These are phyloP conservation scores for Nicotiana sylvestris DNA, from an alignment of 257 asterid genomes.

Conservation along the genomic window DNA sequence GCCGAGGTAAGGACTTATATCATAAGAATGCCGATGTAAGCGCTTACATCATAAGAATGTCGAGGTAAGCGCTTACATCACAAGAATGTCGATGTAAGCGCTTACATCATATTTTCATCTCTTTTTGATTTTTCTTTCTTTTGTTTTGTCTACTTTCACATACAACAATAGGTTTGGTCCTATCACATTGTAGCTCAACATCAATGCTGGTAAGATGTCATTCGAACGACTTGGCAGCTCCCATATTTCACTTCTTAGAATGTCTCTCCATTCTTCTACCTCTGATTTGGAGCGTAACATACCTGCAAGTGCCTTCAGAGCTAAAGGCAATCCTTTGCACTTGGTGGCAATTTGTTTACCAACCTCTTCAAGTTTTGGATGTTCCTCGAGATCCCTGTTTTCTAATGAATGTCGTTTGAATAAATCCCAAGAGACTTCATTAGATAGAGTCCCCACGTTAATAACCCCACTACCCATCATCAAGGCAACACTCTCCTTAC, in stretches of 20 bases:
- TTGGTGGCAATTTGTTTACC: neutral
- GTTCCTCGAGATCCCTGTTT: neutral
- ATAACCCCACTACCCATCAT: constrained; percentile 19
- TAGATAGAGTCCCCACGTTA: neutral
- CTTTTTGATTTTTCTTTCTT: too few species aligned
- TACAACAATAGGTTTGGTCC: too few species aligned
- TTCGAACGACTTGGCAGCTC: neutral
- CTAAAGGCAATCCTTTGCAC: constrained; percentile 12
- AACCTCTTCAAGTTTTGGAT: neutral
- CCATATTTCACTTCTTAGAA: neutral
- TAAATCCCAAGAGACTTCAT: neutral
- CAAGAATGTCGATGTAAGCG: too few species aligned
- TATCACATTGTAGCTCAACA: constrained; percentile 5
- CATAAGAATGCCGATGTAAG: too few species aligned
- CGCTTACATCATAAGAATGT: too few species aligned
- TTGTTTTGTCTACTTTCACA: too few species aligned
- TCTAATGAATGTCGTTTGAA: constrained; percentile 10
- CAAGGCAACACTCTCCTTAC: constrained; percentile 36
- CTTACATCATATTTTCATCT: too few species aligned
- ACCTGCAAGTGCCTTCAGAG: neutral
- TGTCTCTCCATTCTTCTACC: neutral
- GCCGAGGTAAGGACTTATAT: too few species aligned
- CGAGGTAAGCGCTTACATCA: too few species aligned
- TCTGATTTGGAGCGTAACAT: neutral
- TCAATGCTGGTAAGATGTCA: neutral